phyloP scores from a whole-genome alignment of 139 green algal genomes.

The Klebsormidium nitens region DNA sequence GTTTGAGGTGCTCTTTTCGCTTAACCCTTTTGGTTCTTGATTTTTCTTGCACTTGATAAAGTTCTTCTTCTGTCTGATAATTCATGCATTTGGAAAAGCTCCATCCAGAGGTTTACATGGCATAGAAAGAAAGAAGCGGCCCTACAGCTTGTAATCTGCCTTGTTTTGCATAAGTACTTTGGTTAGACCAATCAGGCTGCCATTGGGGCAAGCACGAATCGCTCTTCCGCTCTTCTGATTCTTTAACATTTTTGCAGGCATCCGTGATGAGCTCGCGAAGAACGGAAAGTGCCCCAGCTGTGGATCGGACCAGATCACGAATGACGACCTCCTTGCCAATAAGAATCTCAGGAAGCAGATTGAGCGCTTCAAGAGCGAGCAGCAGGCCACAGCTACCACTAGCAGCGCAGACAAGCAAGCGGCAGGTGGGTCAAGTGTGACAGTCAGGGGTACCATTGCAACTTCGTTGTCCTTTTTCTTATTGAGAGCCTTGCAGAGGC shows the following conservation, averaged over 20 bases:
- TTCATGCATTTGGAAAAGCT: background rate
- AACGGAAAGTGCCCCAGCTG: constrained; percentile 20
- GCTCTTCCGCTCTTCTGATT: background rate
- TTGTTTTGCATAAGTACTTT: background rate
- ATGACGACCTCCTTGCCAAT: constrained; percentile 26
- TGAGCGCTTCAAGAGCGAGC: background rate
- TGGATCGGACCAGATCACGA: constrained; percentile 6
- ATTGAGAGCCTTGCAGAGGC: no score
- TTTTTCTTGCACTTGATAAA: no score
- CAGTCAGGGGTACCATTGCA: no score
- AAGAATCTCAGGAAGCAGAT: constrained; percentile 18
- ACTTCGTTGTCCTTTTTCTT: no score
- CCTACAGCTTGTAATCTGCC: background rate
- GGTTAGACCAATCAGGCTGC: no score
- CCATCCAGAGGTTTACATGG: background rate
- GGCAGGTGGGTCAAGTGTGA: no score
- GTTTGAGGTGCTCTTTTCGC: background rate
- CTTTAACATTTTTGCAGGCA: background rate
- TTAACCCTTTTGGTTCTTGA: no score
- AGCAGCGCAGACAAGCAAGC: no score
- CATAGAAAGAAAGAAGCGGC: no score
- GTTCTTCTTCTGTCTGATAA: background rate
- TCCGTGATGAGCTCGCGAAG: constrained; percentile 1
- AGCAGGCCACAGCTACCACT: no score
- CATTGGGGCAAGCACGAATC: no score